Evolutionary conservation across 257 asterid species (phyloP).

Genomic region (Fraxinus excelsior): DNA sequence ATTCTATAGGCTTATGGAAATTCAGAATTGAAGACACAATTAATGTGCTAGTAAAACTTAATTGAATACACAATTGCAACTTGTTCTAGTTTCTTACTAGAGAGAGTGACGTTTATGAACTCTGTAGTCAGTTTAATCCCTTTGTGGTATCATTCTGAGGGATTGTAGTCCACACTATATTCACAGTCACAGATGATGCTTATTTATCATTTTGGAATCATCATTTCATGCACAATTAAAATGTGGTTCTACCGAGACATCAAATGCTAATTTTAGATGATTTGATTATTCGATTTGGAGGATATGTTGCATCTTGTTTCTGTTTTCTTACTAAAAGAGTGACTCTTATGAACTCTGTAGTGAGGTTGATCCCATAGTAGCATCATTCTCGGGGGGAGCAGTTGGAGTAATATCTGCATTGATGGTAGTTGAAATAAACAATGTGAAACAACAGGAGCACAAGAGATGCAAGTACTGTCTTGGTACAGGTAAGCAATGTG

Average conservation of each 20-base stretch:
- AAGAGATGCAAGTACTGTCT: constrained; percentile 98
- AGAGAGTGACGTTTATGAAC: neutral
- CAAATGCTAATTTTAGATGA: neutral
- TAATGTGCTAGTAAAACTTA: neutral
- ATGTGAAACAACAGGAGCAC: constrained; percentile 94
- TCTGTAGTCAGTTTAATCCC: too few relatives aligned
- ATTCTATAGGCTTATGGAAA: neutral
- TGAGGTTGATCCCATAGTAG: constrained; percentile 95
- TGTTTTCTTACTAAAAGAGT: neutral
- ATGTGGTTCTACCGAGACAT: neutral
- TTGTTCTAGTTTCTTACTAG: too few relatives aligned
- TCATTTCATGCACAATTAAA: too few relatives aligned
- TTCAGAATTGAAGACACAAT: neutral
- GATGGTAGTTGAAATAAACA: constrained; percentile 98
- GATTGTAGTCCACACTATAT: too few relatives aligned
- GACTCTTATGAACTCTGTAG: constrained; percentile 38
- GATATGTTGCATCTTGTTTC: neutral
- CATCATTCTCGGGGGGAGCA: constrained; percentile 97
- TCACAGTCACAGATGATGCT: neutral
- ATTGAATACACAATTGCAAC: too few relatives aligned
- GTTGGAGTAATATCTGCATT: constrained; percentile 95
- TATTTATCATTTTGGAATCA: too few relatives aligned
- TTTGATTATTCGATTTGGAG: too few relatives aligned
- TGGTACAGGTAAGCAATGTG: constrained; percentile 68
- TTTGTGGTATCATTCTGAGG: too few relatives aligned